Evolutionary conservation across 257 asterid genomes (phyloP), one percentile per base, ranked within the genome.

Genomic region (Euphrasia confusa): DNA sequence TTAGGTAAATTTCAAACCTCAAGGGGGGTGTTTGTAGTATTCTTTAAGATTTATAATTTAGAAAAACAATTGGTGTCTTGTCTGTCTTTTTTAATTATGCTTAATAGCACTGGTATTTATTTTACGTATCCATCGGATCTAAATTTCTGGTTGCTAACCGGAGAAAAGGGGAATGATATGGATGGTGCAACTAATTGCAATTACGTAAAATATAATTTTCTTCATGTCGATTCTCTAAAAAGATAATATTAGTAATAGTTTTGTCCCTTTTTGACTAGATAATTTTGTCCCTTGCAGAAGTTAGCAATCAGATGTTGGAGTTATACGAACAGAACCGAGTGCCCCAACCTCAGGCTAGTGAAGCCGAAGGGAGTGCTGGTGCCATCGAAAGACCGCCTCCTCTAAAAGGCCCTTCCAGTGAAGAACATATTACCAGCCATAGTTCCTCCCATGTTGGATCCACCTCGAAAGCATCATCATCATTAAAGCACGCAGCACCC

Each of bases 291-390:
- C 71, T 81, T 87, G 87, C 96, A 90, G 97, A 83, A 81, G 96
- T 90, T 39, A 90, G 97, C 92, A 90, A 90, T 74, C 96, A 90
- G 77, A 85, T 90, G 97, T 77, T 87, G 63, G 96, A 90, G 71
- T 44, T 90, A 66, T 90, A 90, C 42, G 96, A 90, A 66, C 95
- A 87, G 66, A 85, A 81, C 61, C 74, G 81, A 71, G 73, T 80
- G 70, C 90, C 89, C 11, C 89, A 71, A 55, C 69, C 87, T 54
- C 92, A 81, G 71, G 85, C 82, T 61, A 80, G 85, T 55, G 97
- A 90, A 79, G 86, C 93, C 12, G 96, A 87, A 70, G 96, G 81
- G 28, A 80, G 91, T 68, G 89, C 73, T 14, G 94, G 84, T 58
- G 90, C 81, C 63, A 75, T 73, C 70, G 86, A 77, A 68, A 72